These are phyloP conservation scores for Fraxinus quadrangulata DNA, from an alignment of 257 asterid genomes.

Conservation along the genomic window DNA sequence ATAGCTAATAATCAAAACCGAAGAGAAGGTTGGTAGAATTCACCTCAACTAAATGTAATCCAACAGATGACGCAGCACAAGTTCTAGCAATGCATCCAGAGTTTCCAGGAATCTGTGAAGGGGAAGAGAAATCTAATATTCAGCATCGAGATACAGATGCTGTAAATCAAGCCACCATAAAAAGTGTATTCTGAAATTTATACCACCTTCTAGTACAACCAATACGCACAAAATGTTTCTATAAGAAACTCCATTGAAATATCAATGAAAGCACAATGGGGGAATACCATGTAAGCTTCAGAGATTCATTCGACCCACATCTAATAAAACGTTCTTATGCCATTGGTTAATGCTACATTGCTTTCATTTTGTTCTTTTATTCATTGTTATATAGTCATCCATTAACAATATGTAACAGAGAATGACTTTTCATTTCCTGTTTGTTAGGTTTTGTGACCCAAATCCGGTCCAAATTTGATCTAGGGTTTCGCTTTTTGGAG, in stretches of 20 bases:
- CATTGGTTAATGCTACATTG: background rate
- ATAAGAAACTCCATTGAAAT: conserved; percentile 1
- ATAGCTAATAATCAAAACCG: background rate
- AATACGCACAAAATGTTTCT: background rate
- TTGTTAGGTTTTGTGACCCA: too few relatives aligned
- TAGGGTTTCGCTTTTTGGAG: too few relatives aligned
- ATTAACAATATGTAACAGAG: background rate
- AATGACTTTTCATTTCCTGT: background rate
- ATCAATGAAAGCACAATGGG: conserved; percentile 12
- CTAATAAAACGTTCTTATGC: background rate
- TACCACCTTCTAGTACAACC: conserved; percentile 5
- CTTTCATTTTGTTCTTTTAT: background rate
- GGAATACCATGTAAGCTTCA: conserved; percentile 8
- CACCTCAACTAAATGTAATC: conserved; percentile 88
- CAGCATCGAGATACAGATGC: conserved; percentile 23
- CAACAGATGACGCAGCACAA: conserved; percentile 95
- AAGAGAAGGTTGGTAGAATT: background rate
- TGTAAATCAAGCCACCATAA: conserved; percentile 25
- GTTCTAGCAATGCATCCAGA: conserved; percentile 94
- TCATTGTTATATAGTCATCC: background rate
- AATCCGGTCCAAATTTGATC: too few relatives aligned
- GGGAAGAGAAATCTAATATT: conserved; percentile 33
- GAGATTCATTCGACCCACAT: background rate
- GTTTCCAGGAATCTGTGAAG: conserved; percentile 88
- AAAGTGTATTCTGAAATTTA: conserved; percentile 7